Evolutionary conservation across 2,329 filamentous ascomycete species (phyloP).

Genomic region (Cladosporium austrohemisphaericum): DNA sequence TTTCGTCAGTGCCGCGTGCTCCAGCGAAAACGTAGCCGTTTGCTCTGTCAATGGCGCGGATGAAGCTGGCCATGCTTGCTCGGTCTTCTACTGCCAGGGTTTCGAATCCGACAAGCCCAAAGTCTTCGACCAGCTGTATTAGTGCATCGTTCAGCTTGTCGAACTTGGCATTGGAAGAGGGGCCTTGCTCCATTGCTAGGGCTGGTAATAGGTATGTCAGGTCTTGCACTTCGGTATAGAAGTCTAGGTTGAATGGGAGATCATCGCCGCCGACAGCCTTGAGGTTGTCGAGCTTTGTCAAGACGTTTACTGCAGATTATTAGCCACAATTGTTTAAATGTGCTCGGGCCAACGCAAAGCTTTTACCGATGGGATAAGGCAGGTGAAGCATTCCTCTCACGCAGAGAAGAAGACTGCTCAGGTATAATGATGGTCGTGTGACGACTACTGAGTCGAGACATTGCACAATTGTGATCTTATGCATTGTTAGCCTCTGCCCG

Average conservation of each 20-base stretch:
- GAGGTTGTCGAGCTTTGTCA: slow-evolving; percentile 97
- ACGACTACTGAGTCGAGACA: slow-evolving; percentile 92
- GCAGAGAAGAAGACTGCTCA: slow-evolving; percentile 88
- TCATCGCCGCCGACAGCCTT: slow-evolving; percentile 66
- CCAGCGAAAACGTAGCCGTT: slow-evolving; percentile 90
- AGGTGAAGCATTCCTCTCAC: slow-evolving; percentile 97
- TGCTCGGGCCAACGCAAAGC: background rate
- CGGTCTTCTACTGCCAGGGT: slow-evolving; percentile 96
- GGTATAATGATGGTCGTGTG: slow-evolving; percentile 88
- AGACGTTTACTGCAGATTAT: slow-evolving; percentile 66
- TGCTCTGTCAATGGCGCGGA: slow-evolving; percentile 85
- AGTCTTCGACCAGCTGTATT: slow-evolving; percentile 80
- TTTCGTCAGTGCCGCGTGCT: slow-evolving; percentile 85
- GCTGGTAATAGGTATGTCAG: slow-evolving; percentile 77
- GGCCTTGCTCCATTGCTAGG: slow-evolving; percentile 69
- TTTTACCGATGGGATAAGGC: slow-evolving; percentile 71
- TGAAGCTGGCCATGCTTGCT: slow-evolving; percentile 88
- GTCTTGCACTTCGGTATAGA: slow-evolving; percentile 95
- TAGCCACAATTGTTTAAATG: background rate
- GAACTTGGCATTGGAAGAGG: slow-evolving; percentile 57
- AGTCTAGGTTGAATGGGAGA: slow-evolving; percentile 92
- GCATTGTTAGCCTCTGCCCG: background rate
- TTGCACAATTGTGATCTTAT: slow-evolving; percentile 84
- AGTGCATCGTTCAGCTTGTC: slow-evolving; percentile 81
- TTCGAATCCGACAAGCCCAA: slow-evolving; percentile 86